Evolutionary conservation across 306 rosid species (phyloP), one percentile per base, ranked within the genome.

Genomic region (Cicer bijugum): DNA sequence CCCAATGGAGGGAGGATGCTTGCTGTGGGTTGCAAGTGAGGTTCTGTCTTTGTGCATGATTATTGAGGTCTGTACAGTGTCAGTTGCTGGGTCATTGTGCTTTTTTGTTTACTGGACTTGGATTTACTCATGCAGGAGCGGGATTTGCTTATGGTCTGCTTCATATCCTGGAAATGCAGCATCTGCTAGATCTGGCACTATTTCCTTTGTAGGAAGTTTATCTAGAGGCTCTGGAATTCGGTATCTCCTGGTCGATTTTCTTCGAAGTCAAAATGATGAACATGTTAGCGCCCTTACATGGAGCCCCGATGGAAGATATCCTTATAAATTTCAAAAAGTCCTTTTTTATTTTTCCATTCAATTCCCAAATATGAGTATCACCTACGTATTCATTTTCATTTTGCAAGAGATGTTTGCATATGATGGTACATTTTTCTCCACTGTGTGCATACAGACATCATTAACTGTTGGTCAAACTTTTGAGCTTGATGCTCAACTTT

Each of bases 281-380:
- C 94, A 88, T 77, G 86, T 93, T 67, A 89, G 90, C 50, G 91
- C 97, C 66, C 86, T 93, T 55, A 83, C 96, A 33, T 93, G 98
- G 98, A 91, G 97, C 83, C 97, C 98, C 7, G 86, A 93, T 80
- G 98, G 98, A 88, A 93, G 97, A 93, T 93, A 93, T 93, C 97
- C 98, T 55, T 5, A 73, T 43, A 51, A 72, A 75, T 67, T 33
- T 57, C 23, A 9, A 10, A 14, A 12, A 43, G 59, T 35, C 12
- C 3, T 17, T 40, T 69, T 50, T 60, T 60, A 46, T 68, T 52
- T 65, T 83, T 7, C 46, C 55, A 1, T 38, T 53, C 73, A 50
- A 42, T 83, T 75, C 8, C 17, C 37, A 58, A 16, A 62, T 68
- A 17, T 57, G 52, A 59, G 14, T 37, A 33, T 55, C 20, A 12